phyloP scores from a whole-genome alignment of 2,329 filamentous ascomycete genomes.

The Pseudogymnoascus sp. region DNA sequence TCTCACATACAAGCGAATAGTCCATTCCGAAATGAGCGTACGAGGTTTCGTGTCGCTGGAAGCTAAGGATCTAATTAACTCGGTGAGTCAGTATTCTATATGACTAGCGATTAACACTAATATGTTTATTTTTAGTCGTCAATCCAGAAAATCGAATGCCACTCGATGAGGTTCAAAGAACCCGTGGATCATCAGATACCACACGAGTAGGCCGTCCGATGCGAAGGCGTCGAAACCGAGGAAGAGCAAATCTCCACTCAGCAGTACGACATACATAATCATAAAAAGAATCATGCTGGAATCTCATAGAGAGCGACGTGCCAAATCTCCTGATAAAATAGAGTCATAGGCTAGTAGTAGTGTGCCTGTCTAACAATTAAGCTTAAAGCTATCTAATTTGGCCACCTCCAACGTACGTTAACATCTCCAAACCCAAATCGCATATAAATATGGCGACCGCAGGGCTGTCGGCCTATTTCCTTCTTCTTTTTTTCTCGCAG shows the following conservation, averaged over 20 bases:
- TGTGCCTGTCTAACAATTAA: background rate
- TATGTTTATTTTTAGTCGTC: constrained; percentile 65
- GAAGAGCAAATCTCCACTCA: background rate
- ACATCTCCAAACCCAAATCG: background rate
- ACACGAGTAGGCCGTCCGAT: constrained; percentile 39
- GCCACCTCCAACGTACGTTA: background rate
- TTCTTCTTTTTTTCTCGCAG: background rate
- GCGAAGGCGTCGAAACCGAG: constrained; percentile 11
- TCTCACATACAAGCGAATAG: constrained; percentile 89
- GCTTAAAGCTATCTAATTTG: background rate
- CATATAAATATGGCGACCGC: background rate
- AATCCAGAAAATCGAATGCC: constrained; percentile 90
- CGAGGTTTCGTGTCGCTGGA: constrained; percentile 85
- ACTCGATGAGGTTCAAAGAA: constrained; percentile 85
- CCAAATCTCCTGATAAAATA: background rate
- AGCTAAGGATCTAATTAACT: constrained; percentile 86
- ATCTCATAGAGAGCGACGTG: too few relatives aligned
- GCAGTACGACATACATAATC: background rate
- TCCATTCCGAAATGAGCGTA: constrained; percentile 82
- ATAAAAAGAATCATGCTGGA: too few relatives aligned
- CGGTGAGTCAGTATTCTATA: constrained; percentile 44
- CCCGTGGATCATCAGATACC: constrained; percentile 96
- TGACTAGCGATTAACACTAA: constrained; percentile 15
- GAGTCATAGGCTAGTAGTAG: background rate
- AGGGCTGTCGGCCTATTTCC: background rate